Evolutionary conservation across 805 yeast genomes (phyloP).

Genomic region (Suhomyces tanzawaensis): DNA sequence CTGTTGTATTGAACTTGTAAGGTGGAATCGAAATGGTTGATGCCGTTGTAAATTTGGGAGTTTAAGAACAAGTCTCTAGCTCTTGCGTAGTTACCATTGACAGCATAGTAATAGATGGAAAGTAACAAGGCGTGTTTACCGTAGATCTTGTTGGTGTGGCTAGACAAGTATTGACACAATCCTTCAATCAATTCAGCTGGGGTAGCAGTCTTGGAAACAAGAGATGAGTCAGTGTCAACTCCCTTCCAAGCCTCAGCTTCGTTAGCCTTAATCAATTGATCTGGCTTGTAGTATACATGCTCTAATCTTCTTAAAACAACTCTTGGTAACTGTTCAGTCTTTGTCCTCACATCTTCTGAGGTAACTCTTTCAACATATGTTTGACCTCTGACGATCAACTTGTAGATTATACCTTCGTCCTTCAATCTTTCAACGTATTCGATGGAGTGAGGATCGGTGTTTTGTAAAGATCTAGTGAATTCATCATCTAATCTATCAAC

Average conservation of each 20-base stretch:
- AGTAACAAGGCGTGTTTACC: conserved; percentile 81
- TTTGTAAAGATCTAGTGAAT: conserved; percentile 80
- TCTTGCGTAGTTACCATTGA: conserved; percentile 75
- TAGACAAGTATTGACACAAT: conserved; percentile 62
- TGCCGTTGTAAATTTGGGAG: conserved; percentile 81
- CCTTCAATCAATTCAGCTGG: conserved; percentile 56
- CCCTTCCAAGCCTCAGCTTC: conserved; percentile 77
- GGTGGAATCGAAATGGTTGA: conserved; percentile 79
- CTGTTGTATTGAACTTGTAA: conserved; percentile 93
- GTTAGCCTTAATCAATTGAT: conserved; percentile 60
- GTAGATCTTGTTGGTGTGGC: conserved; percentile 64
- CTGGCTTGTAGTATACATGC: conserved; percentile 90
- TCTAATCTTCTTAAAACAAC: conserved; percentile 81
- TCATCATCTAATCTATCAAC: conserved; percentile 96
- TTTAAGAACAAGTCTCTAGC: conserved; percentile 87
- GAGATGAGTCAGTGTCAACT: conserved; percentile 32
- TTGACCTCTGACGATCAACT: conserved; percentile 79
- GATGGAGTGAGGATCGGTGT: conserved; percentile 90
- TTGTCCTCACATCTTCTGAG: conserved; percentile 37
- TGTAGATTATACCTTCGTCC: conserved; percentile 79
- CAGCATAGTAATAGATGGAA: conserved; percentile 87
- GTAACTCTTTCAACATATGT: conserved; percentile 71
- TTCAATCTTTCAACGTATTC: conserved; percentile 88
- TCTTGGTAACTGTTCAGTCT: conserved; percentile 65
- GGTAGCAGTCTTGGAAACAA: conserved; percentile 33